A percentile compares a stretch with the other conserved stretches of the same genome.
These are phyloP conservation scores for Elsinoe arachidis DNA, from an alignment of 2,329 filamentous ascomycete species.

Conservation along the genomic window DNA sequence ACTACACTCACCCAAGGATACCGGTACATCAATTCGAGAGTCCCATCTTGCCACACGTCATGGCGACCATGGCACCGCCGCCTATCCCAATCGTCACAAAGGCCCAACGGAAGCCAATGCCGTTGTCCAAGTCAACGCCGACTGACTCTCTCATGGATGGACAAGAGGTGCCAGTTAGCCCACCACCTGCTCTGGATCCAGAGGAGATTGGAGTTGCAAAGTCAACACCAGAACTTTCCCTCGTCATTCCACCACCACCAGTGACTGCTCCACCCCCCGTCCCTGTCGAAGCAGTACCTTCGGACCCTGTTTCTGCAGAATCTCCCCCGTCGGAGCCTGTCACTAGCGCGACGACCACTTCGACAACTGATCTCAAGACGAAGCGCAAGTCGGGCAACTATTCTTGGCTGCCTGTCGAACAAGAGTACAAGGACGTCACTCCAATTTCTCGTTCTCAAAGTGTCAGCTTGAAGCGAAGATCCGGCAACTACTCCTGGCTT, in stretches of 20 bases:
- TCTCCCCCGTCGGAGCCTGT: not conserved
- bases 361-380: not conserved
- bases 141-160: slow-evolving; percentile 12
- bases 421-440: slow-evolving; percentile 1
- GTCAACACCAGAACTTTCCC: slow-evolving; percentile 1
- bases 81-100: not conserved
- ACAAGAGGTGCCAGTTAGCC: not conserved
- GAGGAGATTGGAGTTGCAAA: slow-evolving; percentile 2
- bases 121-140: slow-evolving; percentile 5
- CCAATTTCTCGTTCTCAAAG: slow-evolving; percentile 4
- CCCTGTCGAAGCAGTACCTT: not conserved
- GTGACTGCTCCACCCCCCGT: not conserved
- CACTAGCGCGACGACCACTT: not conserved
- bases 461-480: not conserved
- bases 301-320: not conserved
- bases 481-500: not conserved
- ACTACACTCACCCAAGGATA: not conserved
- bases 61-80: not conserved
- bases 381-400: slow-evolving; percentile 7
- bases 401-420: slow-evolving; percentile 3
- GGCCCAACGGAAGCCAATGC: not conserved
- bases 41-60: slow-evolving; percentile 7
- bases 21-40: slow-evolving; percentile 4
- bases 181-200: not conserved
- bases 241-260: not conserved